Conservation (phyloP, 331 rosid genomes). For the Stylosanthes scabra region DNA sequence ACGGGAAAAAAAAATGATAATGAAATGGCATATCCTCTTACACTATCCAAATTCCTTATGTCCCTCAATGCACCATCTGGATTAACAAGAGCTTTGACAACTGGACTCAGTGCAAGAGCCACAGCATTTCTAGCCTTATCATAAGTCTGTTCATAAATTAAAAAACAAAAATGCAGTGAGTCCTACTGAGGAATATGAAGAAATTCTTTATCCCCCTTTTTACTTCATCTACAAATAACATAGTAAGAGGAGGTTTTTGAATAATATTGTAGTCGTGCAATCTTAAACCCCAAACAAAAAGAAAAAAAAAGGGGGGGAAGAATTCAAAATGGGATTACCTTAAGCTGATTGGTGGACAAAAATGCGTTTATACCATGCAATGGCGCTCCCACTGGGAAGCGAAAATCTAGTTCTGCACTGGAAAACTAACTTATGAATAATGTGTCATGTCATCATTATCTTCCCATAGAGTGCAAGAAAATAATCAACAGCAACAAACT, state of each 20-base stretch:
- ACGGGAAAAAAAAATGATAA: slow-evolving; percentile 10
- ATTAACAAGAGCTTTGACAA: slow-evolving; percentile 93
- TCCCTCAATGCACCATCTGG: slow-evolving; percentile 96
- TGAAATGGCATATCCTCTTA: slow-evolving; percentile 51
- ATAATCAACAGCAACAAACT: slow-evolving; percentile 30
- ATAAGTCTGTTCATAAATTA: slow-evolving; percentile 65
- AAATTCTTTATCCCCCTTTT: background rate
- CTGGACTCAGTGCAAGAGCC: slow-evolving; percentile 98
- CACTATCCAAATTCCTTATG: slow-evolving; percentile 86
- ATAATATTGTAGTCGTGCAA: slow-evolving; percentile 28
- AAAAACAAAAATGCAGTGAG: slow-evolving; percentile 23
- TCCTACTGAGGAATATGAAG: slow-evolving; percentile 10
- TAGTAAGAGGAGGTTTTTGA: background rate
- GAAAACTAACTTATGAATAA: slow-evolving; percentile 44
- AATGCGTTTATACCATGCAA: slow-evolving; percentile 92
- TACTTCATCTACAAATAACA: background rate
- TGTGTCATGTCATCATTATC: slow-evolving; percentile 19
- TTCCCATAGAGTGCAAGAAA: slow-evolving; percentile 9
- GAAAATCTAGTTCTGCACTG: slow-evolving; percentile 93
- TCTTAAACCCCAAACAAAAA: slow-evolving; percentile 25
- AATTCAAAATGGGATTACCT: slow-evolving; percentile 50
- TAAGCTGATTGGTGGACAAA: slow-evolving; percentile 91
- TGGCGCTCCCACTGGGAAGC: slow-evolving; percentile 94
- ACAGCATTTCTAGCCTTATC: slow-evolving; percentile 98
- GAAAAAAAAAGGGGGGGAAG: slow-evolving; percentile 2